Percentiles rank a stretch among this genome's conserved stretches.
Conservation (phyloP, 208 protist genomes). For the Wallacemonas sp. region DNA sequence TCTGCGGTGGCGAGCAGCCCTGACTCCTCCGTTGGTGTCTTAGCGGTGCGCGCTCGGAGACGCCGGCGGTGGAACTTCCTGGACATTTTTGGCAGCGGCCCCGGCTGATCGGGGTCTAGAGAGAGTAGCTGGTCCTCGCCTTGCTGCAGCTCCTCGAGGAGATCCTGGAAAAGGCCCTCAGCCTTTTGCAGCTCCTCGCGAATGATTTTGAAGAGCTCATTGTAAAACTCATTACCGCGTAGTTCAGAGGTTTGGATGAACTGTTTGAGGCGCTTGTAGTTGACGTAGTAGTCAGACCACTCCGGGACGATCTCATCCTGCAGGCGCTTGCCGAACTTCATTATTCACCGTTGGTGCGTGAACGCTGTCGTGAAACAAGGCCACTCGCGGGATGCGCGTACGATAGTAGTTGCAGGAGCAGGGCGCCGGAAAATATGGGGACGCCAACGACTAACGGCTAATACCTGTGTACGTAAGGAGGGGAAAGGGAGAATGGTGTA, state of each 20-base stretch:
- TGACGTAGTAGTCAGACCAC: conserved; percentile 85
- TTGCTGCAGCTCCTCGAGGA: conserved; percentile 75
- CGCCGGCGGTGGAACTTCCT: conserved; percentile 62
- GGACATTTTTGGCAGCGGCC: conserved; percentile 19
- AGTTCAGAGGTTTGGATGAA: conserved; percentile 75
- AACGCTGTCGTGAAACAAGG: neutral
- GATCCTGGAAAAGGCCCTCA: conserved; percentile 66
- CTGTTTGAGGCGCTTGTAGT: conserved; percentile 87
- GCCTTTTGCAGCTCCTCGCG: conserved; percentile 70
- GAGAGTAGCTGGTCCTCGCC: conserved; percentile 65
- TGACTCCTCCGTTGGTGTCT: conserved; percentile 31
- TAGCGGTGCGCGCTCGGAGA: conserved; percentile 11
- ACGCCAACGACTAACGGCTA: no score
- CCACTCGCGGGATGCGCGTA: neutral
- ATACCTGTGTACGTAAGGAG: neutral
- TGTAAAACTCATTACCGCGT: conserved; percentile 66
- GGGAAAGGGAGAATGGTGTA: neutral
- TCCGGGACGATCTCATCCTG: conserved; percentile 80
- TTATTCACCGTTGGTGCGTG: conserved; percentile 6
- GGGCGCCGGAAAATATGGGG: no score
- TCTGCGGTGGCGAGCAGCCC: conserved; percentile 15
- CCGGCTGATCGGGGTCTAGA: conserved; percentile 51
- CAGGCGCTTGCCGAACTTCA: conserved; percentile 92
- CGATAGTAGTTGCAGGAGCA: no score
- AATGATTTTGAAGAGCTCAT: conserved; percentile 75